These are phyloP conservation scores for Podospora anserina DNA, from an alignment of 495 filamentous ascomycete species.

Conservation along the genomic window DNA sequence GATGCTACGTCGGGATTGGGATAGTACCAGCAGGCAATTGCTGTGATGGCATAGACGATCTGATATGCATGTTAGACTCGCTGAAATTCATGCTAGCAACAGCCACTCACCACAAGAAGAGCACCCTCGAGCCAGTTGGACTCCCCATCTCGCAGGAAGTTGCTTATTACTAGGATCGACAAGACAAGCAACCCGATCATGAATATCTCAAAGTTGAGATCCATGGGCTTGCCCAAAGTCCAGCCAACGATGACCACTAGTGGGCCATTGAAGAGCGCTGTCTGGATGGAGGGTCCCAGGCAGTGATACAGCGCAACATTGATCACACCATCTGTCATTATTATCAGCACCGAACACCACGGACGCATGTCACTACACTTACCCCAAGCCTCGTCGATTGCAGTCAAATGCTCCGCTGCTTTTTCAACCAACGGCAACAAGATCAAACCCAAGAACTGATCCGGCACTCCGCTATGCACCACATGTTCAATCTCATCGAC, in stretches of 20 bases:
- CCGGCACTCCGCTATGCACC: slow-evolving; percentile 61
- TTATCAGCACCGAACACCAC: not conserved
- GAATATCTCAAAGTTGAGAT: slow-evolving; percentile 81
- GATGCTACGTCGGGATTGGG: slow-evolving; percentile 45
- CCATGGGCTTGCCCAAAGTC: slow-evolving; percentile 63
- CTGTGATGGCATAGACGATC: slow-evolving; percentile 59
- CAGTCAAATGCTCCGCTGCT: slow-evolving; percentile 79
- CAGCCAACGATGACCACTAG: slow-evolving; percentile 78
- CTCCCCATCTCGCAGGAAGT: slow-evolving; percentile 71
- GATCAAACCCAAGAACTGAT: slow-evolving; percentile 75
- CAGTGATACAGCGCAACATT: slow-evolving; percentile 87
- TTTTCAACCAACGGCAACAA: slow-evolving; percentile 83
- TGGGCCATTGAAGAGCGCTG: slow-evolving; percentile 79
- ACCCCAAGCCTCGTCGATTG: slow-evolving; percentile 86
- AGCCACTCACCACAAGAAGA: slow-evolving; percentile 53
- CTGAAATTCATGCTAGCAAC: not conserved
- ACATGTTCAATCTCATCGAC: slow-evolving; percentile 74
- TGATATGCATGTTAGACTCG: not conserved
- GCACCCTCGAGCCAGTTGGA: slow-evolving; percentile 74
- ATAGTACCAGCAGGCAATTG: slow-evolving; percentile 57
- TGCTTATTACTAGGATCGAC: slow-evolving; percentile 76
- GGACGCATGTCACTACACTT: slow-evolving; percentile 29
- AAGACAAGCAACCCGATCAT: slow-evolving; percentile 79
- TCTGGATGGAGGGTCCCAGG: slow-evolving; percentile 79
- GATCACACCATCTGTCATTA: slow-evolving; percentile 46